Evolutionary conservation across 371 early-diverging fungal species (phyloP).

Genomic region (Apophysomyces trapeziformis): DNA sequence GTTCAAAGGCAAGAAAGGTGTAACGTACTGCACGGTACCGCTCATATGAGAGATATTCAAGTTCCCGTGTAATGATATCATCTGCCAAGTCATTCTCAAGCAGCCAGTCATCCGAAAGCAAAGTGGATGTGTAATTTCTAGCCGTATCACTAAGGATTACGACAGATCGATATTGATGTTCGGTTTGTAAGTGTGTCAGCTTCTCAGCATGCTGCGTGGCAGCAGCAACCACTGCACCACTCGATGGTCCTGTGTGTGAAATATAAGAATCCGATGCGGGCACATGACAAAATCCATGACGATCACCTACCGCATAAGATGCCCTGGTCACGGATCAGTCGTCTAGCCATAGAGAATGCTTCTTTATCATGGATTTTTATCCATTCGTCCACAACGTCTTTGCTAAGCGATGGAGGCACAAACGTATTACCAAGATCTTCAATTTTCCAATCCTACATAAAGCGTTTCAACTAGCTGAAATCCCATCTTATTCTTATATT

Average conservation of each 20-base stretch:
- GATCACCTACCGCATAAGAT: slow-evolving; percentile 60
- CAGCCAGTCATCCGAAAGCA: slow-evolving; percentile 79
- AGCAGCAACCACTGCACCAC: slow-evolving; percentile 76
- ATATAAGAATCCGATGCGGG: neutral
- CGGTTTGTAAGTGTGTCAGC: slow-evolving; percentile 30
- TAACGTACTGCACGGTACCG: slow-evolving; percentile 67
- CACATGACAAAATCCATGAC: neutral
- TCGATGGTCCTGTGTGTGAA: slow-evolving; percentile 58
- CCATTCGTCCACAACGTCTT: slow-evolving; percentile 70
- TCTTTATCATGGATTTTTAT: slow-evolving; percentile 71
- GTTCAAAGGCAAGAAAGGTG: no score
- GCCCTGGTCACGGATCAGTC: slow-evolving; percentile 70
- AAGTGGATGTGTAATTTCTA: slow-evolving; percentile 69
- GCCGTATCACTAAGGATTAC: slow-evolving; percentile 75
- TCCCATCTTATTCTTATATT: neutral
- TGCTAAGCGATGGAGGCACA: slow-evolving; percentile 64
- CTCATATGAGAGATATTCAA: slow-evolving; percentile 63
- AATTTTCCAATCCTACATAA: slow-evolving; percentile 67
- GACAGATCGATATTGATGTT: slow-evolving; percentile 40
- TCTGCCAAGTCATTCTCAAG: slow-evolving; percentile 77
- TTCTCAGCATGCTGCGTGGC: slow-evolving; percentile 55
- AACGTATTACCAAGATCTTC: slow-evolving; percentile 80
- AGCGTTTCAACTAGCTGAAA: neutral
- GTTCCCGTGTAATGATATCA: slow-evolving; percentile 58
- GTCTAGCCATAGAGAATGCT: slow-evolving; percentile 75